Evolutionary conservation across 1,139 yeast genomes (phyloP).

Genomic region (Geotrichum candidum): DNA sequence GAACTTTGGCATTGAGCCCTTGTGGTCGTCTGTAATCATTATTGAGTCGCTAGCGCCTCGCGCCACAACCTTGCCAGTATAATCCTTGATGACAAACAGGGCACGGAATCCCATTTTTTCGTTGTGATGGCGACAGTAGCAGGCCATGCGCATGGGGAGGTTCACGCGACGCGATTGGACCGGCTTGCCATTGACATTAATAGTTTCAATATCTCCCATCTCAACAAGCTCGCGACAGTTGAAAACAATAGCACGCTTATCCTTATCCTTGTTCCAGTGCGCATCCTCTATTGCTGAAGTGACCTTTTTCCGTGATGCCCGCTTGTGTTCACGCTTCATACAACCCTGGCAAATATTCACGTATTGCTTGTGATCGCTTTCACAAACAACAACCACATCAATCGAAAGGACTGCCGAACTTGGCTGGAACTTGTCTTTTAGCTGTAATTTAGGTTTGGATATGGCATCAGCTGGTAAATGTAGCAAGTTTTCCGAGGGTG

Average conservation of each 20-base stretch:
- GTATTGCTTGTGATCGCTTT: constrained; percentile 38
- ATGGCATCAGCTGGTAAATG: constrained; percentile 80
- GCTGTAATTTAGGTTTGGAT: constrained; percentile 70
- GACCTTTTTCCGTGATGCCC: constrained; percentile 72
- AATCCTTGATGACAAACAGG: constrained; percentile 59
- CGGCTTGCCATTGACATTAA: constrained; percentile 34
- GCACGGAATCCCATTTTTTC: constrained; percentile 72
- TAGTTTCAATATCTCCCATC: constrained; percentile 46
- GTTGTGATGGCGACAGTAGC: constrained; percentile 89
- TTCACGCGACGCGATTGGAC: constrained; percentile 41
- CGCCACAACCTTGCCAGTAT: constrained; percentile 57
- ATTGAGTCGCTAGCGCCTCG: constrained; percentile 66
- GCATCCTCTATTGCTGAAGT: constrained; percentile 58
- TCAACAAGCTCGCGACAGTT: constrained; percentile 81
- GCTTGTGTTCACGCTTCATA: constrained; percentile 79
- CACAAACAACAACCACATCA: constrained; percentile 36
- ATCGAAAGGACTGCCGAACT: constrained; percentile 27
- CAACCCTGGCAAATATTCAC: constrained; percentile 80
- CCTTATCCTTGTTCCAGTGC: constrained; percentile 67
- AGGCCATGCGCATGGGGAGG: constrained; percentile 78
- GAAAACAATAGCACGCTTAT: constrained; percentile 77
- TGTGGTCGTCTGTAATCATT: constrained; percentile 88
- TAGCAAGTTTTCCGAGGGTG: constrained; percentile 61
- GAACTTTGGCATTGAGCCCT: constrained; percentile 33
- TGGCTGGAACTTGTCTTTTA: constrained; percentile 39